phyloP scores from a whole-genome alignment of 805 yeast species.

The Zygoascus biomembranicola region DNA sequence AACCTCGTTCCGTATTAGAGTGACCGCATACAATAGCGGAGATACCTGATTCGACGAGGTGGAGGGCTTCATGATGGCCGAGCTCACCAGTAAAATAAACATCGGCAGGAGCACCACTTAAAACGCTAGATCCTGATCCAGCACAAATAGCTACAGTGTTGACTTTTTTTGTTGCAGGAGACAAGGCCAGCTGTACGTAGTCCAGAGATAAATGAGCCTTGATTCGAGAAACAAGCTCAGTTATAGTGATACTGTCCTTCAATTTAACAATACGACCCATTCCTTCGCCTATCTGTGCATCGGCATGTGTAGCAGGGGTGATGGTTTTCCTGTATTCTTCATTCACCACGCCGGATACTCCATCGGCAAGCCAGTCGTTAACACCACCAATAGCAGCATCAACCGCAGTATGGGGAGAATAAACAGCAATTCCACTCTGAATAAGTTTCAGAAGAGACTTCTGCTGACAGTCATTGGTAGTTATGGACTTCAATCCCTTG shows the following conservation, averaged over 20 bases:
- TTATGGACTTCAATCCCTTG: constrained; percentile 71
- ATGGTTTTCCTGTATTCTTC: constrained; percentile 32
- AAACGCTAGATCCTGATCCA: constrained; percentile 84
- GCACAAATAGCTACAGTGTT: constrained; percentile 78
- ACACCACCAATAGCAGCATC: constrained; percentile 93
- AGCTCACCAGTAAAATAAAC: constrained; percentile 85
- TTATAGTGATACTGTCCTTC: constrained; percentile 35
- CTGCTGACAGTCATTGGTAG: constrained; percentile 73
- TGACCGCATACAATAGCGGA: constrained; percentile 78
- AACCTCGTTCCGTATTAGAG: constrained; percentile 89
- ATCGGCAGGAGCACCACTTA: constrained; percentile 50
- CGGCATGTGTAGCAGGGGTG: constrained; percentile 33
- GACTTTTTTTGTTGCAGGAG: constrained; percentile 24
- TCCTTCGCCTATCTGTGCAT: constrained; percentile 48
- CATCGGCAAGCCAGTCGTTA: constrained; percentile 80
- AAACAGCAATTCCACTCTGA: constrained; percentile 75
- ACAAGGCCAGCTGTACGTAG: constrained; percentile 56
- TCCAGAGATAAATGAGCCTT: constrained; percentile 46
- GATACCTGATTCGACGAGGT: constrained; percentile 59
- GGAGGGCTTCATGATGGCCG: constrained; percentile 85
- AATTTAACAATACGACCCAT: constrained; percentile 69
- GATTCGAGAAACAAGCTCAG: constrained; percentile 39
- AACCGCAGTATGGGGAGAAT: constrained; percentile 93
- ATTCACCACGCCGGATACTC: constrained; percentile 34
- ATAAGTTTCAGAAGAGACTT: constrained; percentile 62